A percentile compares a stretch with the other conserved stretches of the same genome.
Conservation (phyloP, 441 rosid genomes). For the Mallotus japonicus region DNA sequence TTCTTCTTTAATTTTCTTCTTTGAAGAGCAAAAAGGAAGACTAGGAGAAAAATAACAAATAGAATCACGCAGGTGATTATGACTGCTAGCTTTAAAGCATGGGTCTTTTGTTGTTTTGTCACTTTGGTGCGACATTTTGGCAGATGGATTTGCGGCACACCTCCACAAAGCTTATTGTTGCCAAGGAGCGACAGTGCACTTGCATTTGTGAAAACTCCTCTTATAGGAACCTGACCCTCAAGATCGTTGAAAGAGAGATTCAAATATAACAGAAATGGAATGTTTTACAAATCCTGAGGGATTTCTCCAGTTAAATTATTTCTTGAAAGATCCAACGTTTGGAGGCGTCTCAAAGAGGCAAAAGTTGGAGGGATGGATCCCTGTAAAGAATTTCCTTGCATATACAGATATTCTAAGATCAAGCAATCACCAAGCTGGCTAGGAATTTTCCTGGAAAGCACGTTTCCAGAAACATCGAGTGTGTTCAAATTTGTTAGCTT, state of each 20-base stretch:
- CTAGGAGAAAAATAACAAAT: neutral
- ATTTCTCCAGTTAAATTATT: neutral
- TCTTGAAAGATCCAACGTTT: conserved; percentile 20
- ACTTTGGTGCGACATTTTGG: neutral
- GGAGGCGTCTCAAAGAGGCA: conserved; percentile 17
- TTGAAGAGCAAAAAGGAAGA: too few relatives aligned
- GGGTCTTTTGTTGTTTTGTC: neutral
- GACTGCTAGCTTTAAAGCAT: neutral
- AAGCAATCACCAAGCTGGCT: conserved; percentile 9
- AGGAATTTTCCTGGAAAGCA: conserved; percentile 24
- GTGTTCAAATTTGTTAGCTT: neutral
- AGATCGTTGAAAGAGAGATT: conserved; percentile 16
- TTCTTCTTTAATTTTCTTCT: neutral
- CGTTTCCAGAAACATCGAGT: conserved; percentile 3
- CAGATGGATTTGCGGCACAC: conserved; percentile 10
- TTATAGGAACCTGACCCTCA: conserved; percentile 2
- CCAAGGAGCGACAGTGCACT: conserved; percentile 13
- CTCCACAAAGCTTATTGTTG: conserved; percentile 27
- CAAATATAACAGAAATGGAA: neutral
- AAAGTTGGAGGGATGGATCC: conserved; percentile 17
- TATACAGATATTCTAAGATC: neutral
- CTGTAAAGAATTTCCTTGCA: too few relatives aligned
- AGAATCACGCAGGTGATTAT: neutral
- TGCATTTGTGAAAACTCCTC: conserved; percentile 7
- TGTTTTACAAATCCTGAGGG: neutral